These are phyloP conservation scores for Globisporangium recalcitrans DNA, from an alignment of 352 stramenopile species.

Conservation along the genomic window DNA sequence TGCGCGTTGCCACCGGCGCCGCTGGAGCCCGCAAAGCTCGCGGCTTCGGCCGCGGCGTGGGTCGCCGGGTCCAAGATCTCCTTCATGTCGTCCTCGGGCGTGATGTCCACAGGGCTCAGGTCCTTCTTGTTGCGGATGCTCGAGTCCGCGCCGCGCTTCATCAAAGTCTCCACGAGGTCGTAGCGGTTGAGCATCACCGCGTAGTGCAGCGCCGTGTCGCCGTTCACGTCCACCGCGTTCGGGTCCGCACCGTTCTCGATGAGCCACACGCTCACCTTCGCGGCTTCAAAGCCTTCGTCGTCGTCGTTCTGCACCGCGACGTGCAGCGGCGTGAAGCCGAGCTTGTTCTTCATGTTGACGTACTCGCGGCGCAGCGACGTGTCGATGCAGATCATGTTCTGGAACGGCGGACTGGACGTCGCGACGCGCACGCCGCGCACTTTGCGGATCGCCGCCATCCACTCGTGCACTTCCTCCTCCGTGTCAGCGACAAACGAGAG, in stretches of 20 bases:
- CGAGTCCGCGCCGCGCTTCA: conserved; percentile 80
- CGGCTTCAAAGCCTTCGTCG: conserved; percentile 85
- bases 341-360: conserved; percentile 86
- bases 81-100: conserved; percentile 71
- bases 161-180: conserved; percentile 80
- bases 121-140: conserved; percentile 70
- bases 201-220: conserved; percentile 85
- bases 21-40: conserved; percentile 12
- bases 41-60: conserved; percentile 32
- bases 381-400: conserved; percentile 91
- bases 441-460: conserved; percentile 84
- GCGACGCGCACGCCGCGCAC: conserved; percentile 75
- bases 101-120: conserved; percentile 61
- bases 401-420: conserved; percentile 62
- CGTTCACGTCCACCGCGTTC: conserved; percentile 74
- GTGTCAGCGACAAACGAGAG: conserved; percentile 83
- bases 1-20: conserved; percentile 14
- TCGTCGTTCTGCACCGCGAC: conserved; percentile 84
- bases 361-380: conserved; percentile 71
- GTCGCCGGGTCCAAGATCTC: conserved; percentile 64
- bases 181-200: conserved; percentile 75
- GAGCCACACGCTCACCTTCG: conserved; percentile 83
- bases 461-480: conserved; percentile 82
- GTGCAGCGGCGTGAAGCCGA: conserved; percentile 75
- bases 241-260: conserved; percentile 81